Conservation (phyloP, 2,329 filamentous ascomycete species). For the Microsporum ferrugineum region DNA sequence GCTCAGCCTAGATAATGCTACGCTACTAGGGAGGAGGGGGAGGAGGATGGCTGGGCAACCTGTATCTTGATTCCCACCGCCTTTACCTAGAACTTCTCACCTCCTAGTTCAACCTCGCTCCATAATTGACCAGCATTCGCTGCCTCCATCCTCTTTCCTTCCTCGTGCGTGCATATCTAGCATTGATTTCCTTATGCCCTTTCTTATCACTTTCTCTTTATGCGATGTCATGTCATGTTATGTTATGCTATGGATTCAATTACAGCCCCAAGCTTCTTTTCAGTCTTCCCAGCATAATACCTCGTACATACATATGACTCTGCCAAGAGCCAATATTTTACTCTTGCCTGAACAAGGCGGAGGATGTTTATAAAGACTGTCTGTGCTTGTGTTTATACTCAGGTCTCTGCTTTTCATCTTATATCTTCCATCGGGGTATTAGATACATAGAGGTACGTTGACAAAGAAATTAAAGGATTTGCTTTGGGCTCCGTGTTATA, state of each 20-base stretch:
- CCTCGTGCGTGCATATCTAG: neutral
- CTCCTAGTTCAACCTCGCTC: neutral
- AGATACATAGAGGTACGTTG: neutral
- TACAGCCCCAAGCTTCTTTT: neutral
- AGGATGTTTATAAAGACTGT: neutral
- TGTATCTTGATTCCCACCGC: neutral
- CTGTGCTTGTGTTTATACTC: neutral
- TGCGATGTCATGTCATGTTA: neutral
- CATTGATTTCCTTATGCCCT: neutral
- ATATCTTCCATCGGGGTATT: neutral
- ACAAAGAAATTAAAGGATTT: neutral
- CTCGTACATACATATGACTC: conserved; percentile 1
- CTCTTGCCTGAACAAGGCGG: neutral
- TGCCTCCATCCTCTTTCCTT: neutral
- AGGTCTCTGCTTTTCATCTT: neutral
- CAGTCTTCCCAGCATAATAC: neutral
- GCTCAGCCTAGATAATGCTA: conserved; percentile 81
- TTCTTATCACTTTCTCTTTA: neutral
- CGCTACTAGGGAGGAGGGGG: conserved; percentile 62
- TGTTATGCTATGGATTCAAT: neutral
- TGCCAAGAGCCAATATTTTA: neutral
- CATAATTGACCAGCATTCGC: neutral
- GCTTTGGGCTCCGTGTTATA: neutral
- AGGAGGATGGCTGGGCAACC: conserved; percentile 11
- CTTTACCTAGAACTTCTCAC: neutral